Conservation (phyloP, 2,329 filamentous ascomycete species). For the Epichloe sylvatica region DNA sequence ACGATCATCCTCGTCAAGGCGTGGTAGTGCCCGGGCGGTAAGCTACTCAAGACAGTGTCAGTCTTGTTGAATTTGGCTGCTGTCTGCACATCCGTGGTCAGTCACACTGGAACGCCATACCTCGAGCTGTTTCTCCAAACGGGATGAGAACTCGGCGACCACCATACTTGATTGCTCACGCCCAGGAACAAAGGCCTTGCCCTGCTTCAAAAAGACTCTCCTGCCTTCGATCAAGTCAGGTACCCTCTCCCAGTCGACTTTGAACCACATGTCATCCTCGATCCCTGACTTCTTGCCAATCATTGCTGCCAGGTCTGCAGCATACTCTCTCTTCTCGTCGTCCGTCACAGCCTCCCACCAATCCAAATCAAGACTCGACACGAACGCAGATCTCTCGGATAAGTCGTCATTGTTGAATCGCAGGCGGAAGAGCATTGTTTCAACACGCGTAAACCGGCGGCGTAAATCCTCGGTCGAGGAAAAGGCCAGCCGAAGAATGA, state of each 20-base stretch:
- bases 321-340: slow-evolving; percentile 57
- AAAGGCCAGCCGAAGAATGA: slow-evolving; percentile 88
- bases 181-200: slow-evolving; percentile 83
- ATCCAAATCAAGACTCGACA: slow-evolving; percentile 62
- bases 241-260: slow-evolving; percentile 89
- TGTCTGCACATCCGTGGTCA: too few relatives aligned
- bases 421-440: slow-evolving; percentile 78
- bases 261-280: slow-evolving; percentile 86
- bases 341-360: slow-evolving; percentile 83
- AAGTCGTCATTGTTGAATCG: slow-evolving; percentile 65
- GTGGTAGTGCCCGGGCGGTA: slow-evolving; percentile 78
- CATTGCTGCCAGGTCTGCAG: slow-evolving; percentile 45
- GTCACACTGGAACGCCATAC: slow-evolving; percentile 27
- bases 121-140: slow-evolving; percentile 71
- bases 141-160: slow-evolving; percentile 67
- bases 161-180: slow-evolving; percentile 83
- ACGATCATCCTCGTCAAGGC: slow-evolving; percentile 91
- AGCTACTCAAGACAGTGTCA: slow-evolving; percentile 33
- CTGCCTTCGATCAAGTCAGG: slow-evolving; percentile 77
- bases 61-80: not conserved
- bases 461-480: slow-evolving; percentile 82
- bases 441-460: slow-evolving; percentile 70
- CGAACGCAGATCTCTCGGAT: slow-evolving; percentile 60
- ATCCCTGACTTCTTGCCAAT: slow-evolving; percentile 22
- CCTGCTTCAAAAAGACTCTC: slow-evolving; percentile 59